Conservation (phyloP, 1,284 basidiomycete genomes). For the Xerocomus minutiporus region DNA sequence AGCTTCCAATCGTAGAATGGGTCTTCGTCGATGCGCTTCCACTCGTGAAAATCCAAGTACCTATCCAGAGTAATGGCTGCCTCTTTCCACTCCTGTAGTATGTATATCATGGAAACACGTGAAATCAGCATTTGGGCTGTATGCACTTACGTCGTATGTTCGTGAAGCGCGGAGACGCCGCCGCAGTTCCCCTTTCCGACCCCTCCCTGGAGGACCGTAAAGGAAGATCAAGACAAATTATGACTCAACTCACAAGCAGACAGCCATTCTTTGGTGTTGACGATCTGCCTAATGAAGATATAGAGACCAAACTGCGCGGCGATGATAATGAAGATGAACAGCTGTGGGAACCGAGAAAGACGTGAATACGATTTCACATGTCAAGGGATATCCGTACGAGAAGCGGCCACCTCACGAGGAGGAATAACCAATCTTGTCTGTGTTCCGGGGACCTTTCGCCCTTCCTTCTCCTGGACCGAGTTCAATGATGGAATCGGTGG, state of each 20-base stretch:
- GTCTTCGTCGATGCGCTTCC: conserved; percentile 86
- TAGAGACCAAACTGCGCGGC: conserved; percentile 83
- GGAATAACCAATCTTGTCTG: conserved; percentile 74
- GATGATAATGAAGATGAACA: conserved; percentile 83
- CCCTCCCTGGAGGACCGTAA: conserved; percentile 57
- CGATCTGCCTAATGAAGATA: conserved; percentile 83
- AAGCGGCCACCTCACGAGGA: conserved; percentile 84
- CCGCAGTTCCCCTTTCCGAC: conserved; percentile 75
- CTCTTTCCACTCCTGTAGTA: conserved; percentile 73
- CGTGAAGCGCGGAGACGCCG: conserved; percentile 69
- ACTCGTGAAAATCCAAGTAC: conserved; percentile 79
- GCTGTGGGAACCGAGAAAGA: conserved; percentile 36
- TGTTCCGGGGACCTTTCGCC: conserved; percentile 44
- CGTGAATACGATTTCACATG: conserved; percentile 5
- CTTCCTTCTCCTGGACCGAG: conserved; percentile 43
- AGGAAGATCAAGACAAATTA: not conserved
- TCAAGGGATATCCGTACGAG: conserved; percentile 53
- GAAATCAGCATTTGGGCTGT: not conserved
- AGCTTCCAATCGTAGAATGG: conserved; percentile 86
- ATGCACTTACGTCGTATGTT: conserved; percentile 55
- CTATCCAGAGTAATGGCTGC: conserved; percentile 78
- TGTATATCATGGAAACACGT: too few relatives aligned
- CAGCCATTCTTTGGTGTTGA: conserved; percentile 90
- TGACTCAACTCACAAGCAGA: conserved; percentile 65
- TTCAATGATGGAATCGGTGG: not conserved